These are phyloP conservation scores for Didymella arachidicola DNA, from an alignment of 2,329 filamentous ascomycete genomes.

Conservation along the genomic window DNA sequence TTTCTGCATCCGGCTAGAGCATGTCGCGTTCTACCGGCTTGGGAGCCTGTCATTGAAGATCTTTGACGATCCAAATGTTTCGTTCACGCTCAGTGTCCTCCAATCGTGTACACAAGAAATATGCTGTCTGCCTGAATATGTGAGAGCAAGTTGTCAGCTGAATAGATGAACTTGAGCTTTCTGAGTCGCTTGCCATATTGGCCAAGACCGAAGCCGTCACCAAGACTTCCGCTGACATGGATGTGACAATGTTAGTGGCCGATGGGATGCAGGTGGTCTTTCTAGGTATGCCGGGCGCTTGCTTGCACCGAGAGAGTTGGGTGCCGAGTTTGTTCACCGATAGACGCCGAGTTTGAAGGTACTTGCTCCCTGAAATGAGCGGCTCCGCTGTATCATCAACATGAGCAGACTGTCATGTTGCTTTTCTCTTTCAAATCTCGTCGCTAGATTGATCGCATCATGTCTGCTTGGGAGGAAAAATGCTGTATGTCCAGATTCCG, in stretches of 20 bases:
- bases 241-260: not conserved
- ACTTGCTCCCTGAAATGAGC: not conserved
- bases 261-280: not conserved
- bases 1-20: not conserved
- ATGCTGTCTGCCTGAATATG: not conserved
- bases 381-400: not conserved
- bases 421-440: not conserved
- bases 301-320: not conserved
- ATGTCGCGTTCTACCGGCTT: not conserved
- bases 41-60: not conserved
- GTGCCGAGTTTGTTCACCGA: constrained; percentile 7
- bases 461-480: too few relatives aligned
- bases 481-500: too few relatives aligned
- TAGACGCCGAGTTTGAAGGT: not conserved
- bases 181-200: constrained; percentile 12
- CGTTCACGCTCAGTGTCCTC: not conserved
- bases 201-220: constrained; percentile 12
- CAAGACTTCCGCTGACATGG: constrained; percentile 8
- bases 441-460: too few relatives aligned
- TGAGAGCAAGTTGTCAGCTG: constrained; percentile 2
- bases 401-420: not conserved
- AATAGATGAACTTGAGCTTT: constrained; percentile 4
- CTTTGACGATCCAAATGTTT: not conserved
- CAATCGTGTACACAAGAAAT: not conserved
- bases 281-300: not conserved